phyloP scores from a whole-genome alignment of 352 stramenopile species.

The Phytophthora tubulina region DNA sequence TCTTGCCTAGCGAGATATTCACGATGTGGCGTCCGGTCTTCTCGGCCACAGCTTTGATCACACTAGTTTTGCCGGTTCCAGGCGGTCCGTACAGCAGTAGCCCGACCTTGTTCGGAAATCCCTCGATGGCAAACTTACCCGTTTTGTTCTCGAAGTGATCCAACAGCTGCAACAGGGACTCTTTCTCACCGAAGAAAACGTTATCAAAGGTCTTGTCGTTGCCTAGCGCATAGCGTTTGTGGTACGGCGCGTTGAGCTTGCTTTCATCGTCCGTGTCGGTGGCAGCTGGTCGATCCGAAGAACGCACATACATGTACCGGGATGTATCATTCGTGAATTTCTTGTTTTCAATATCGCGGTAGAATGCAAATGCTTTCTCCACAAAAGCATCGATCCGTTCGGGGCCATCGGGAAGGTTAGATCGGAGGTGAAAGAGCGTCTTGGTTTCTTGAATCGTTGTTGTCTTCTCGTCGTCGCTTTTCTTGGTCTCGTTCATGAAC shows the following conservation, averaged over 20 bases:
- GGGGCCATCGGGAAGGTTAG: constrained; percentile 28
- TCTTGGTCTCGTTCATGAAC: constrained; percentile 54
- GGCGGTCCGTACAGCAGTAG: constrained; percentile 88
- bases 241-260: constrained; percentile 23
- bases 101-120: constrained; percentile 91
- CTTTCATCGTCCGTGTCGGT: constrained; percentile 22
- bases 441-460: constrained; percentile 37
- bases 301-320: constrained; percentile 57
- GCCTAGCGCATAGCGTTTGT: constrained; percentile 84
- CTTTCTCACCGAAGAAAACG: constrained; percentile 91
- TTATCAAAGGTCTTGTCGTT: constrained; percentile 91
- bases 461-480: constrained; percentile 30
- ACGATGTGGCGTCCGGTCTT: constrained; percentile 79
- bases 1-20: constrained; percentile 67
- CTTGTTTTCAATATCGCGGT: constrained; percentile 44
- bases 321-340: constrained; percentile 53
- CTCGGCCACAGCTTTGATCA: constrained; percentile 90
- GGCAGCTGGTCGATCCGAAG: constrained; percentile 15
- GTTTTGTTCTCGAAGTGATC: constrained; percentile 74
- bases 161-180: constrained; percentile 69
- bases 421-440: constrained; percentile 35
- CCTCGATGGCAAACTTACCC: constrained; percentile 88
- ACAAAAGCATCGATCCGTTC: constrained; percentile 54
- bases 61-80: constrained; percentile 89
- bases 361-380: constrained; percentile 44